These are phyloP conservation scores for Zymoseptoria passerinii DNA, from an alignment of 2,329 filamentous ascomycete genomes.

Conservation along the genomic window DNA sequence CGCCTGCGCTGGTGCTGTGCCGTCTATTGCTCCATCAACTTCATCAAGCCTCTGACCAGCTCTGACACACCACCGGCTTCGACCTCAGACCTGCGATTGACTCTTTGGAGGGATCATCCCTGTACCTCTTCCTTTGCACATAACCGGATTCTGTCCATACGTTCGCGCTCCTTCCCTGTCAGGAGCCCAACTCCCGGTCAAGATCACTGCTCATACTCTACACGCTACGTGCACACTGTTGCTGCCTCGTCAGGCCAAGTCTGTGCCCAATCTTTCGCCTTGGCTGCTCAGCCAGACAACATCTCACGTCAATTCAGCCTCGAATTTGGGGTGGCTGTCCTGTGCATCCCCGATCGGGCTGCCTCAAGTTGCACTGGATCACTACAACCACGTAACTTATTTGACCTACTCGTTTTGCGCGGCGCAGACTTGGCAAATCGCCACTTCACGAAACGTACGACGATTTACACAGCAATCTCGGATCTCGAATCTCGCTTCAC, in stretches of 20 bases:
- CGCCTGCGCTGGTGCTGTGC: constrained; percentile 7
- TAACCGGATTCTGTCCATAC: constrained; percentile 19
- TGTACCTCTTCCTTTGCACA: constrained; percentile 17
- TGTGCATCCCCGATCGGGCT: neutral
- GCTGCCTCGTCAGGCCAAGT: neutral
- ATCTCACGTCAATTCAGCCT: neutral
- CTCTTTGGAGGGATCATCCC: constrained; percentile 19
- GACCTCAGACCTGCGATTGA: constrained; percentile 6
- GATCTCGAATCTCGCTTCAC: constrained; percentile 3
- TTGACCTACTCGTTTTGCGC: neutral
- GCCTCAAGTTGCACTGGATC: constrained; percentile 2
- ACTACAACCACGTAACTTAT: constrained; percentile 3
- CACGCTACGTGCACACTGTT: neutral
- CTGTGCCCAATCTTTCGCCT: neutral
- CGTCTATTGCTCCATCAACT: constrained; percentile 4
- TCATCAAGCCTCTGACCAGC: neutral
- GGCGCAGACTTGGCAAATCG: constrained; percentile 3
- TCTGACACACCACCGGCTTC: neutral
- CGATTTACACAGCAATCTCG: constrained; percentile 17
- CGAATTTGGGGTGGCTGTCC: neutral
- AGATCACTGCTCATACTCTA: constrained; percentile 6
- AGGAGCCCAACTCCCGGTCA: constrained; percentile 10
- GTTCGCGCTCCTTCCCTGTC: constrained; percentile 13
- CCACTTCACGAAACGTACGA: constrained; percentile 13
- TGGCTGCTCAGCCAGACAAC: neutral